Percentiles rank a stretch among this genome's conserved stretches.
Evolutionary conservation across 2,329 filamentous ascomycete species (phyloP).

Genomic region (Aureobasidium subglaciale): DNA sequence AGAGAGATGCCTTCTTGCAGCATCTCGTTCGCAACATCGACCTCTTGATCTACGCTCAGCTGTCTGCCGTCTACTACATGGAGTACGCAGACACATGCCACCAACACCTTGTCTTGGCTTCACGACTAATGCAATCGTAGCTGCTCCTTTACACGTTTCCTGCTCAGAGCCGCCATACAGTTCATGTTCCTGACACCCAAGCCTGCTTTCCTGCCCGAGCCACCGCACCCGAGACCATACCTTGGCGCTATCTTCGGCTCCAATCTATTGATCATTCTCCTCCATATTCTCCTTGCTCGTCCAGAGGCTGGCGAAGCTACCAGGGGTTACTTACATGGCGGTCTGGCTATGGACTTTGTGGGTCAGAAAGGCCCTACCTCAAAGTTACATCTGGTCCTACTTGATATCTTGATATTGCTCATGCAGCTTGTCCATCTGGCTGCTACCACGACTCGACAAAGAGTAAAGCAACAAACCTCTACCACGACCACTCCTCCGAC

Average conservation of each 20-base stretch:
- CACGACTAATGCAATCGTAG: constrained; percentile 31
- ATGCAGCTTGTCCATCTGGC: constrained; percentile 53
- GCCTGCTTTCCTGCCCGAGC: constrained; percentile 43
- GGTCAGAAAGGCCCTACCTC: constrained; percentile 53
- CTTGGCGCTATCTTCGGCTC: constrained; percentile 45
- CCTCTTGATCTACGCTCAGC: constrained; percentile 53
- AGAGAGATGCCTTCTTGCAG: constrained; percentile 45
- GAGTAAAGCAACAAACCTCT: constrained; percentile 34
- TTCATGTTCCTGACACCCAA: constrained; percentile 54
- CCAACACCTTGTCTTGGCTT: no score
- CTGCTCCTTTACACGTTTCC: constrained; percentile 52
- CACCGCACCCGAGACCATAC: constrained; percentile 44
- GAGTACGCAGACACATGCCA: constrained; percentile 42
- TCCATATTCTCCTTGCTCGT: constrained; percentile 39
- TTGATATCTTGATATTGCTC: constrained; percentile 48
- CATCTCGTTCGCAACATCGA: constrained; percentile 52
- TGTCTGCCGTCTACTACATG: constrained; percentile 56
- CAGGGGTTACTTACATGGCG: constrained; percentile 53
- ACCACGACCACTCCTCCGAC: constrained; percentile 21
- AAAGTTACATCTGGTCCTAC: constrained; percentile 43
- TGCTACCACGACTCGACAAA: constrained; percentile 46
- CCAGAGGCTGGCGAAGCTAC: constrained; percentile 42
- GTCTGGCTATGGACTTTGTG: constrained; percentile 58
- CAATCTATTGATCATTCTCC: constrained; percentile 50
- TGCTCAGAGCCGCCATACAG: constrained; percentile 49